Base-by-base conservation (phyloP, 306 rosid genomes). In the Cicer cuneatum region DNA sequence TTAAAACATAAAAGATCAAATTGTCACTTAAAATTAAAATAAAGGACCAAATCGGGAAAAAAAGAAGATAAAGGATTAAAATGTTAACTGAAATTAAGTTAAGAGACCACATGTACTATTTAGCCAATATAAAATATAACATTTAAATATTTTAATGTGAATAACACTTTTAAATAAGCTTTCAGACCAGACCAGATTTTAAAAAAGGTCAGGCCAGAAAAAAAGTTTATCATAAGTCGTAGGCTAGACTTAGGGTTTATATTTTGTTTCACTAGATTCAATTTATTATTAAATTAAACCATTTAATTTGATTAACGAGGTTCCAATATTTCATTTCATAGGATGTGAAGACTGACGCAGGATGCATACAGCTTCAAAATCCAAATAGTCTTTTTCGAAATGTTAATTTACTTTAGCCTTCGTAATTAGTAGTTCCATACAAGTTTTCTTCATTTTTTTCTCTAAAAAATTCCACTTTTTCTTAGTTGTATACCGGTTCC, bases 371-470 rank as follows among this genome's bases (percentile, higher is more conserved):
- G 63, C 37, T 71, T 49, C 46, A 24, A 14, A 65, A 60, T 49
- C 46, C 40, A 14, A 65, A 59, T 33, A 18, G 66, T 58, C 77
- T 16, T 38, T 10, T 2, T 9, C 18, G 35, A 41, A 64, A 42
- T 65, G 38, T 42, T 65, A 29, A 29, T 29, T 29, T 29, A 29
- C 5, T 29, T 29, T 29, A 29, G 35, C 35, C 35, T 29, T 29
- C 35, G 35, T 29, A 29, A n/a, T n/a, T n/a, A 29, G 35, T 29
- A 29, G 35, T 29, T 10, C 53, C 42, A 11, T 18, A 18, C 11
- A 59, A 80, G 13, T 48, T 68, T 24, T 38, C 69, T 42, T 42
- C 38, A 24, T n/a, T 49, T 12, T 48, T 42, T 61, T 49, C 14
- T 48, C 54, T 7, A 45, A 45, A 11, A 45, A 11, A 10, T 2